These are phyloP conservation scores for Mortierella sp. DNA, from an alignment of 371 early-diverging fungal genomes.

Conservation along the genomic window DNA sequence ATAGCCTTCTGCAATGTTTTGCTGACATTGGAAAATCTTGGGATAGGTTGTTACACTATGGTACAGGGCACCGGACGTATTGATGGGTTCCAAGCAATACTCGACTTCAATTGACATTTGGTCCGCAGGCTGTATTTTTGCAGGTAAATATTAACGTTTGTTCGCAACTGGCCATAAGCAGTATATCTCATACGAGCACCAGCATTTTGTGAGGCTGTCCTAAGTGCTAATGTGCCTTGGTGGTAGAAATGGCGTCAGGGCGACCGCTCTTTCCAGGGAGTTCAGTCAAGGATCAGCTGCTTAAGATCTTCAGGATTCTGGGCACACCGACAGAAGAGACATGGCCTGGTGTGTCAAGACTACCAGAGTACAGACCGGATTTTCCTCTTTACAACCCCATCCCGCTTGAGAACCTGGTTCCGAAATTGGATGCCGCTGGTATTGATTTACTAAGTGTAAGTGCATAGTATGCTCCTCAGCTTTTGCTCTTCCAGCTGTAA, in stretches of 20 bases:
- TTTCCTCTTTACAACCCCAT: conserved; percentile 80
- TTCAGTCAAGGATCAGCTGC: conserved; percentile 89
- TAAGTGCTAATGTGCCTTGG: no score
- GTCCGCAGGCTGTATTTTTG: conserved; percentile 99
- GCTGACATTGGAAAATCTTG: background rate
- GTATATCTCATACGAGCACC: no score
- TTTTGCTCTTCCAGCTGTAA: background rate
- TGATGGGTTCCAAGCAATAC: conserved; percentile 98
- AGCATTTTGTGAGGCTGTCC: no score
- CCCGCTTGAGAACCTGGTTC: conserved; percentile 76
- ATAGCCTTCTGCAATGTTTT: no score
- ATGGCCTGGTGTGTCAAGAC: conserved; percentile 92
- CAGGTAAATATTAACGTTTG: conserved; percentile 54
- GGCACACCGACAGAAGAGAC: conserved; percentile 91
- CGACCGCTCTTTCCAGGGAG: conserved; percentile 97
- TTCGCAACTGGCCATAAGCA: no score
- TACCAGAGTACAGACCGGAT: conserved; percentile 90
- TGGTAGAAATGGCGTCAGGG: conserved; percentile 91
- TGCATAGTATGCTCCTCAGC: background rate
- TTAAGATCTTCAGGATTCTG: conserved; percentile 89
- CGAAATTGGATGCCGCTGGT: conserved; percentile 85
- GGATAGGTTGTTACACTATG: conserved; percentile 86
- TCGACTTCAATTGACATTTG: conserved; percentile 99
- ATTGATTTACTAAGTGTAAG: conserved; percentile 32
- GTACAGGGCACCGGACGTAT: conserved; percentile 99